These are phyloP conservation scores for Fusarium citri DNA, from an alignment of 2,329 filamentous ascomycete species.

Conservation along the genomic window DNA sequence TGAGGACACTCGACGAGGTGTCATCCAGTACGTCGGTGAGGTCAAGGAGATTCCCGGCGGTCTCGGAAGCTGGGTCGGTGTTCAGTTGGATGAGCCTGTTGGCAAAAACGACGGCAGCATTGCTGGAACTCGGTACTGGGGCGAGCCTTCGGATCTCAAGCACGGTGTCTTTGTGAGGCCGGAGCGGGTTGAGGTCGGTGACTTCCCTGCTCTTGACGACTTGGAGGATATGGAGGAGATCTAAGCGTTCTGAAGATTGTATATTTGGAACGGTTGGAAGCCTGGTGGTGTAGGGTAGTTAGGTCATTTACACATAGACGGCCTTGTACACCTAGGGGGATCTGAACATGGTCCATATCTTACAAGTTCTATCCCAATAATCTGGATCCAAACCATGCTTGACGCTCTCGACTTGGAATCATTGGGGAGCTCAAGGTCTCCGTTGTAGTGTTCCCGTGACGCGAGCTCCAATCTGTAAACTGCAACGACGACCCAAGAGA, in stretches of 20 bases:
- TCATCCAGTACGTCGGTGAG: constrained; percentile 77
- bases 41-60: constrained; percentile 79
- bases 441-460: neutral
- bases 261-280: neutral
- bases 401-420: neutral
- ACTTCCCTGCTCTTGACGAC: constrained; percentile 77
- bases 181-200: constrained; percentile 80
- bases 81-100: constrained; percentile 81
- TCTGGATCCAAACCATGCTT: neutral
- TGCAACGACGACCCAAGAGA: neutral
- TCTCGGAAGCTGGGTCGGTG: constrained; percentile 76
- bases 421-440: neutral
- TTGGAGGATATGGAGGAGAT: constrained; percentile 84
- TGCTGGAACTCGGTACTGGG: constrained; percentile 76
- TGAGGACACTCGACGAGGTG: constrained; percentile 76
- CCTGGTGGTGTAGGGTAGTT: neutral
- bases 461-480: neutral
- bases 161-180: constrained; percentile 83
- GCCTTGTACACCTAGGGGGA: neutral
- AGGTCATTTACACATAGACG: neutral
- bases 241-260: constrained; percentile 47
- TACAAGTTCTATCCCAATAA: neutral
- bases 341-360: neutral
- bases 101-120: constrained; percentile 87
- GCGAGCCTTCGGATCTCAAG: constrained; percentile 70